phyloP scores from a whole-genome alignment of 108 stramenopile genomes.

The Nitzschia sp. region DNA sequence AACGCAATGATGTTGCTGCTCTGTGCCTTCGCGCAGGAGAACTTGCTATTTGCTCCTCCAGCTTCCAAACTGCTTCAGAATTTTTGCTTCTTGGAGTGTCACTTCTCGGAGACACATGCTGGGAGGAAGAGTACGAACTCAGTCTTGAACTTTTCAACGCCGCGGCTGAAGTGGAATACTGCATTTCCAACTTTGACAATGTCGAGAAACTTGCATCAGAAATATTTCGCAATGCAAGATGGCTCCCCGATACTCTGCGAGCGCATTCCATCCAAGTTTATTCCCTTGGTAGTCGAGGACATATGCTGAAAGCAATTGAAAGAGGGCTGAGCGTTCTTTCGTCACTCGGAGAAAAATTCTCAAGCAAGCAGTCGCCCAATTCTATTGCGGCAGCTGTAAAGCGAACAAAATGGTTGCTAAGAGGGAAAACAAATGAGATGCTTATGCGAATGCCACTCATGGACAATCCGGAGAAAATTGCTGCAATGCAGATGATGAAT shows the following conservation, averaged over 20 bases:
- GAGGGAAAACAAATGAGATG: conserved; percentile 10
- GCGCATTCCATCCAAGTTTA: conserved; percentile 26
- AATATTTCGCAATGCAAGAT: conserved; percentile 15
- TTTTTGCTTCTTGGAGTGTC: conserved; percentile 19
- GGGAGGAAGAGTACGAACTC: conserved; percentile 33
- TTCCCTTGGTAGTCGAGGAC: conserved; percentile 22
- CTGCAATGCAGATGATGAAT: conserved; percentile 32
- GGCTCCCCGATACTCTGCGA: conserved; percentile 21
- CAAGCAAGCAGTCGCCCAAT: neutral
- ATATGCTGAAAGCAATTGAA: conserved; percentile 25
- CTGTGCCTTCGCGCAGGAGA: conserved; percentile 28
- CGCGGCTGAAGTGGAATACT: conserved; percentile 27
- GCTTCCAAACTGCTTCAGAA: conserved; percentile 22
- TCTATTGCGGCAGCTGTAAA: neutral
- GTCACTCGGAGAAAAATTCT: conserved; percentile 19
- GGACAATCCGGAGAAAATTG: conserved; percentile 21
- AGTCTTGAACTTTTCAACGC: conserved; percentile 25
- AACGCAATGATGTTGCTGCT: conserved; percentile 21
- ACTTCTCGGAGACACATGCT: conserved; percentile 8
- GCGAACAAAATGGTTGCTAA: conserved; percentile 14
- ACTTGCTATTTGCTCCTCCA: conserved; percentile 12
- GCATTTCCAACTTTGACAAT: conserved; percentile 19
- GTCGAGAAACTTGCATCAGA: conserved; percentile 18
- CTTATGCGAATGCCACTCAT: conserved; percentile 26
- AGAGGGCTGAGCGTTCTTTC: conserved; percentile 22